These are phyloP conservation scores for Rhizopogon vesiculosus DNA, from an alignment of 768 basidiomycete genomes.

Conservation along the genomic window DNA sequence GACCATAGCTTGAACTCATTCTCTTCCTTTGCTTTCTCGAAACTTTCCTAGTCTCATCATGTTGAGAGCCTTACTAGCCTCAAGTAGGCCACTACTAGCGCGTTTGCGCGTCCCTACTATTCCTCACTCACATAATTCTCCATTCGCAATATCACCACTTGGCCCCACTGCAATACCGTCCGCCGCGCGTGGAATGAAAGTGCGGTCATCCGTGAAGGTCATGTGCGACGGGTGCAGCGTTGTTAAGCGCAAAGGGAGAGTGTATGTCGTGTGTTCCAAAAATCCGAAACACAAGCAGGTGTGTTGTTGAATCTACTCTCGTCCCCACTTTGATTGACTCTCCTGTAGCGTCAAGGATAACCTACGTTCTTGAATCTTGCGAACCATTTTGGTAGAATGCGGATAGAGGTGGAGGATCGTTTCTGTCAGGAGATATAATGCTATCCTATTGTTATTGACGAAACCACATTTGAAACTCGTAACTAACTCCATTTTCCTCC, in stretches of 20 bases:
- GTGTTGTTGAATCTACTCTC: slow-evolving; percentile 13
- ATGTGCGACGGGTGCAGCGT: slow-evolving; percentile 94
- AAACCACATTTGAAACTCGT: slow-evolving; percentile 97
- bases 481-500: slow-evolving; percentile 78
- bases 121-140: slow-evolving; percentile 21
- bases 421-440: not conserved
- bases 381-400: not conserved
- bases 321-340: slow-evolving; percentile 8
- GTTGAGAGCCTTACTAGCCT: slow-evolving; percentile 62
- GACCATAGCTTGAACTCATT: not conserved
- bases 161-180: slow-evolving; percentile 22
- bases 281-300: slow-evolving; percentile 99
- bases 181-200: slow-evolving; percentile 86
- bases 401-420: not conserved
- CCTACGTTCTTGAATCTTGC: not conserved
- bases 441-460: slow-evolving; percentile 23
- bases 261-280: slow-evolving; percentile 90
- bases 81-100: slow-evolving; percentile 56
- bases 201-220: slow-evolving; percentile 87
- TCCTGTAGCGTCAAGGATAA: slow-evolving; percentile 62
- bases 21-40: not conserved
- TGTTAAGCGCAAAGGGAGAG: slow-evolving; percentile 83
- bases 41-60: slow-evolving; percentile 28
- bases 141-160: slow-evolving; percentile 25
- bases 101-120: slow-evolving; percentile 41